Evolutionary conservation across 192 early-diverging fungal genomes (phyloP).

Genomic region (Backusella tuberculispora): DNA sequence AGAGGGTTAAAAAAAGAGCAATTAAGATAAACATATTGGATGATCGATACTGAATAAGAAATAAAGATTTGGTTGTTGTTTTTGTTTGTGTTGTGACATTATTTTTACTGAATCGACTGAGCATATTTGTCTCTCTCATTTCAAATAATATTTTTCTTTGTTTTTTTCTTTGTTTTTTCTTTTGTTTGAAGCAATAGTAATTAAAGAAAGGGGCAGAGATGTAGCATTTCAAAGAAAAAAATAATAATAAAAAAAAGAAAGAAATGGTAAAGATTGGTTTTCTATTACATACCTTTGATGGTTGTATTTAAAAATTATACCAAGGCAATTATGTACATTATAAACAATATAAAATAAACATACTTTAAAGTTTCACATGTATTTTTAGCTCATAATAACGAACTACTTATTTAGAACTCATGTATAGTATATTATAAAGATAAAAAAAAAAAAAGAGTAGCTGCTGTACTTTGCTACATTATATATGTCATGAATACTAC

Average conservation of each 20-base stretch:
- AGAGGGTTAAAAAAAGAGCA: not conserved
- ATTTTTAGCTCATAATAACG: not conserved
- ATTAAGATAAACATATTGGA: not conserved
- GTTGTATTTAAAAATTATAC: slow-evolving; percentile 9
- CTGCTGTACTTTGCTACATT: too few relatives aligned
- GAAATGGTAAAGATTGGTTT: not conserved
- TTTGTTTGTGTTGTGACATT: slow-evolving; percentile 6
- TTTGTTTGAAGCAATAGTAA: not conserved
- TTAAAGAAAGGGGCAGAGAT: not conserved
- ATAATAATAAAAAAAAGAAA: not conserved
- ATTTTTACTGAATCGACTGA: not conserved
- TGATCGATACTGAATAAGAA: slow-evolving; percentile 8
- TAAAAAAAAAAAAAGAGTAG: too few relatives aligned
- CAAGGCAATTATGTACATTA: not conserved
- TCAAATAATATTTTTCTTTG: not conserved
- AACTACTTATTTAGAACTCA: not conserved
- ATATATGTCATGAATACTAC: too few relatives aligned
- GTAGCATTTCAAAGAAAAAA: not conserved
- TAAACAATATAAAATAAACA: not conserved
- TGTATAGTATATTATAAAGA: too few relatives aligned
- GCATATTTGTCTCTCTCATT: not conserved
- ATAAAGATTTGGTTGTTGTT: not conserved
- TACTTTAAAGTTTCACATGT: not conserved
- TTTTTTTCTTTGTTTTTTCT: not conserved
- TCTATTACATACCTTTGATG: not conserved